phyloP scores from a whole-genome alignment of 495 filamentous ascomycete species.

The Tuber indicum region DNA sequence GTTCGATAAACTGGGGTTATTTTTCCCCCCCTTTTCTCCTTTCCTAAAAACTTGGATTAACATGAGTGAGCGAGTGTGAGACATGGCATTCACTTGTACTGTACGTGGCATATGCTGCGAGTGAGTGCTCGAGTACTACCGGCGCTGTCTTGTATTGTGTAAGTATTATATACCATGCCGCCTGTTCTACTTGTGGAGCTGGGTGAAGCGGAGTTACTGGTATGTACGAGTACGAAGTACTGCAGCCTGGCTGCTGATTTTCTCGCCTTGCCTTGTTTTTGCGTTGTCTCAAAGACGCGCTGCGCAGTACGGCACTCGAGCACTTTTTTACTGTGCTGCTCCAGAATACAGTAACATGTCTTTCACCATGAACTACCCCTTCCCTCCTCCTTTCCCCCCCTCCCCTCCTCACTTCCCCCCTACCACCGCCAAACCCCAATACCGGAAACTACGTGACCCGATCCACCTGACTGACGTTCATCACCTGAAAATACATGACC shows the following conservation, averaged over 20 bases:
- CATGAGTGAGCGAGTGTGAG: neutral
- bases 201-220: neutral
- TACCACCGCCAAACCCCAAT: neutral
- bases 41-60: neutral
- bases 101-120: neutral
- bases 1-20: neutral
- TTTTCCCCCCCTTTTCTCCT: neutral
- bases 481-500: neutral
- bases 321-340: neutral
- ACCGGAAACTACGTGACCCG: neutral
- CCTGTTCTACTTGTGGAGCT: neutral
- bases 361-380: neutral
- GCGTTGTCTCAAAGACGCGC: neutral
- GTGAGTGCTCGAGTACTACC: neutral
- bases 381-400: neutral
- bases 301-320: neutral
- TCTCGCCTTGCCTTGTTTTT: neutral
- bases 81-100: neutral
- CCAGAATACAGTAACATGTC: neutral
- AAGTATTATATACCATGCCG: neutral
- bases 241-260: neutral
- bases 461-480: neutral
- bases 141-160: neutral
- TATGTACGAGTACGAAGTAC: neutral
- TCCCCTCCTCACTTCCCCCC: neutral